These are phyloP conservation scores for Sarocladiaceae sp. DNA, from an alignment of 2,329 filamentous ascomycete species.

Conservation along the genomic window DNA sequence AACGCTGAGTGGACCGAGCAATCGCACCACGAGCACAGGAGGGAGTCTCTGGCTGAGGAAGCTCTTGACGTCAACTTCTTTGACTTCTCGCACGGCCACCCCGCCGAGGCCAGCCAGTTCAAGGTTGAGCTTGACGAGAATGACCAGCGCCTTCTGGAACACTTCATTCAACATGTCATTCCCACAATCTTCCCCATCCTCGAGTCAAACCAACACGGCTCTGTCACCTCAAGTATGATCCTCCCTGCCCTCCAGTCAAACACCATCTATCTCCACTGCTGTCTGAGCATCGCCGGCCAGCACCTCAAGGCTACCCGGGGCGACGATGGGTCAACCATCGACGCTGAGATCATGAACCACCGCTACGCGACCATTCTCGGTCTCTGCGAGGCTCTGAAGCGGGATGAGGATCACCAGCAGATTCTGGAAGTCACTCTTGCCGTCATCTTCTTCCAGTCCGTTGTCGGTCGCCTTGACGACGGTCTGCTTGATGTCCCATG, in stretches of 20 bases:
- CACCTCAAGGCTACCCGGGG: slow-evolving; percentile 75
- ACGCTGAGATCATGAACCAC: slow-evolving; percentile 88
- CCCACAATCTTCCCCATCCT: slow-evolving; percentile 89
- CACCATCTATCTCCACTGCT: slow-evolving; percentile 92
- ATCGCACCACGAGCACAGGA: slow-evolving; percentile 30
- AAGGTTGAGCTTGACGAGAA: slow-evolving; percentile 81
- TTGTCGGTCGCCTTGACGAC: slow-evolving; percentile 82
- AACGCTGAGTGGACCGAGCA: slow-evolving; percentile 59
- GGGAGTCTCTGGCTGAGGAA: slow-evolving; percentile 65
- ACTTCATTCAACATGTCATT: slow-evolving; percentile 85
- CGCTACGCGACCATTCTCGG: slow-evolving; percentile 83
- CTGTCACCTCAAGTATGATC: slow-evolving; percentile 75
- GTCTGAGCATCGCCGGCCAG: slow-evolving; percentile 86
- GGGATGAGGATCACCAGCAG: slow-evolving; percentile 77
- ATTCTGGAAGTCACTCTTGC: slow-evolving; percentile 90
- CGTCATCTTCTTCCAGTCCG: slow-evolving; percentile 95
- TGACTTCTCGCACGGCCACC: slow-evolving; percentile 67
- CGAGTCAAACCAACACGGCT: slow-evolving; percentile 83
- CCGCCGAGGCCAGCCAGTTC: slow-evolving; percentile 60
- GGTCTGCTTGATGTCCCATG: slow-evolving; percentile 87
- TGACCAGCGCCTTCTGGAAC: slow-evolving; percentile 81
- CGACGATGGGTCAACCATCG: slow-evolving; percentile 66
- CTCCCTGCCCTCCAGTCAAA: slow-evolving; percentile 86
- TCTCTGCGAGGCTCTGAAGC: slow-evolving; percentile 75
- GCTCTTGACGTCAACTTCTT: slow-evolving; percentile 74